Evolutionary conservation across 345 rosid genomes (phyloP).

Genomic region (Sapria himalayana): DNA sequence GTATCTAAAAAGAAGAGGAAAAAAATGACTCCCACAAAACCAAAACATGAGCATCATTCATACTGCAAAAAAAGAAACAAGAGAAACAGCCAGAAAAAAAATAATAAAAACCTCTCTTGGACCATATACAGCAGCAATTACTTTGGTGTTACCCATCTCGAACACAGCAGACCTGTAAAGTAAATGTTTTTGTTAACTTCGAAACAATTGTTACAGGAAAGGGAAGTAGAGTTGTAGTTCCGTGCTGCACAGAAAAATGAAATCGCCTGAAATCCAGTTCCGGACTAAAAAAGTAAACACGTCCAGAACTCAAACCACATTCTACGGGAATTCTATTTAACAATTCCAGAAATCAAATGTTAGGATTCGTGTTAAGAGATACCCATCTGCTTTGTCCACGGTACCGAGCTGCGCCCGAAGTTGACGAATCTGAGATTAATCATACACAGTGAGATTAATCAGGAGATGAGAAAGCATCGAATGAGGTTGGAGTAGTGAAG

Average conservation of each 20-base stretch:
- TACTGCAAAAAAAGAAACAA: background rate
- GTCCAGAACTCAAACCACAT: background rate
- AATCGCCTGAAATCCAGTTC: no score
- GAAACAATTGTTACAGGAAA: no score
- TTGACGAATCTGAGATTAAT: conserved; percentile 50
- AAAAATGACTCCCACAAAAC: no score
- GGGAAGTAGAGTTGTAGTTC: no score
- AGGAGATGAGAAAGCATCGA: conserved; percentile 1
- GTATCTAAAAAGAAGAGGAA: conserved; percentile 25
- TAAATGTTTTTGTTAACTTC: no score
- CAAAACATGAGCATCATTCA: background rate
- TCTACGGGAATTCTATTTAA: background rate
- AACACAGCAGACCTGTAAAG: conserved; percentile 56
- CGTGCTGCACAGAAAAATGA: no score
- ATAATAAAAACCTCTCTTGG: conserved; percentile 54
- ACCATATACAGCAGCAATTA: conserved; percentile 87
- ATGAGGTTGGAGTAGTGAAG: no score
- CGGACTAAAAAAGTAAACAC: conserved; percentile 1
- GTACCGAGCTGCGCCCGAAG: conserved; percentile 68
- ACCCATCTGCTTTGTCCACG: conserved; percentile 76
- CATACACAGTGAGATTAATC: background rate
- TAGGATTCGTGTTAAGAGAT: background rate
- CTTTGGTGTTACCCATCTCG: conserved; percentile 95
- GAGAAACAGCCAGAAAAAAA: background rate
- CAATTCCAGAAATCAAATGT: background rate